A percentile compares a stretch with the other conserved stretches of the same genome.
Conservation (phyloP, 2,329 filamentous ascomycete species). For the Cercospora citrullina region DNA sequence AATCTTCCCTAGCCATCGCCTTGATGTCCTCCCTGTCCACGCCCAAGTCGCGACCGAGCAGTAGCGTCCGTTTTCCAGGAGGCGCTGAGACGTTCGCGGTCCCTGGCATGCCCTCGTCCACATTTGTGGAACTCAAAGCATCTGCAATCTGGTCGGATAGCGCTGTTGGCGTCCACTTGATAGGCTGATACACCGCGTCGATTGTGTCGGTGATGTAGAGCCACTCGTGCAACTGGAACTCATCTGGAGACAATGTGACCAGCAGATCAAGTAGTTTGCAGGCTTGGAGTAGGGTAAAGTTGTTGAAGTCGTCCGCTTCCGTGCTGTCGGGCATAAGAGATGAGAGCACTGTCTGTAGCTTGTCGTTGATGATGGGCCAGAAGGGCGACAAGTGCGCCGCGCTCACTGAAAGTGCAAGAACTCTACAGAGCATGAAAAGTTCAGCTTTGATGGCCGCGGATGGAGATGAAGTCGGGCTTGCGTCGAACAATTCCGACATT, state of each 20-base stretch:
- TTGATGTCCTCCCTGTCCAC: slow-evolving; percentile 59
- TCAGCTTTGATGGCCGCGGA: slow-evolving; percentile 87
- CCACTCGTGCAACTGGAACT: slow-evolving; percentile 99
- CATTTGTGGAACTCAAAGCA: slow-evolving; percentile 56
- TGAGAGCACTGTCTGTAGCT: slow-evolving; percentile 76
- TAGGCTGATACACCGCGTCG: slow-evolving; percentile 84
- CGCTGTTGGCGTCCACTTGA: slow-evolving; percentile 67
- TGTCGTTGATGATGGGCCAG: slow-evolving; percentile 87
- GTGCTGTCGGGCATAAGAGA: slow-evolving; percentile 70
- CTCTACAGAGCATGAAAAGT: slow-evolving; percentile 82
- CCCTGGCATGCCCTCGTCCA: slow-evolving; percentile 31
- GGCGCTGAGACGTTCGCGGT: not conserved
- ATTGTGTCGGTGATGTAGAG: slow-evolving; percentile 96
- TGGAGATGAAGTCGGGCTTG: slow-evolving; percentile 84
- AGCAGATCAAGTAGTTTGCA: slow-evolving; percentile 91
- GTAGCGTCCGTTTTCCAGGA: slow-evolving; percentile 32
- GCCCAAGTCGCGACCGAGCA: slow-evolving; percentile 54
- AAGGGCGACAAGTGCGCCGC: slow-evolving; percentile 77
- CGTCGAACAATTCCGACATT: slow-evolving; percentile 79
- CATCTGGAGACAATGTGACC: slow-evolving; percentile 83
- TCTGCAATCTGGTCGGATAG: slow-evolving; percentile 84
- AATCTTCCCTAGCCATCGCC: slow-evolving; percentile 56
- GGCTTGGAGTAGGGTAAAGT: slow-evolving; percentile 77
- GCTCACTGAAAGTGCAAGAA: slow-evolving; percentile 75
- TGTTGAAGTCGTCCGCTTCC: slow-evolving; percentile 71